A percentile compares a stretch with the other conserved stretches of the same genome.
Conservation (phyloP, 2,329 filamentous ascomycete genomes). For the Colletotrichum eleusines region DNA sequence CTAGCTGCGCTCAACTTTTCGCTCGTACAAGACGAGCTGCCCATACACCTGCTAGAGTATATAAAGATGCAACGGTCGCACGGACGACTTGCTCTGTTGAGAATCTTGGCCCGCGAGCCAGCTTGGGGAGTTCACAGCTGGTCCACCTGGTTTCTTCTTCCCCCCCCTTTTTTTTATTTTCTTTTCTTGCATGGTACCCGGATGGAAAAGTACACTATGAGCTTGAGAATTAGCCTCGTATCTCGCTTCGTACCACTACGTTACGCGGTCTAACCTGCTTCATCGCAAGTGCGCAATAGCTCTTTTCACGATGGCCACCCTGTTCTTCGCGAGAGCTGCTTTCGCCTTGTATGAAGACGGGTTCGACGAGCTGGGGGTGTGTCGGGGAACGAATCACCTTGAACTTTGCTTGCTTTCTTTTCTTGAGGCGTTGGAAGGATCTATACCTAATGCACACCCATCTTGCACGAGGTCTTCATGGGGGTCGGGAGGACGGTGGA, state of each 20-base stretch:
- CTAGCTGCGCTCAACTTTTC: neutral
- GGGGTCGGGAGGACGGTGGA: constrained; percentile 34
- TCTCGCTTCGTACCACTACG: neutral
- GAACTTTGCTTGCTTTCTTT: constrained; percentile 28
- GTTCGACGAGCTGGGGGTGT: neutral
- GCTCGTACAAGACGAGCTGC: constrained; percentile 11
- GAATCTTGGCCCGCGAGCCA: neutral
- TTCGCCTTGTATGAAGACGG: neutral
- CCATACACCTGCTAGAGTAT: constrained; percentile 34
- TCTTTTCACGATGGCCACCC: neutral
- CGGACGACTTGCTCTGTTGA: neutral
- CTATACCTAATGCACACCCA: constrained; percentile 32
- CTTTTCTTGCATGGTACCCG: constrained; percentile 23
- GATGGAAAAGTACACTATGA: constrained; percentile 31
- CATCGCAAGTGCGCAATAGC: neutral
- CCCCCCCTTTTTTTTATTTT: neutral
- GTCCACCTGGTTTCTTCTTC: constrained; percentile 8
- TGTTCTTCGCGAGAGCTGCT: neutral
- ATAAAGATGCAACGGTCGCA: constrained; percentile 10
- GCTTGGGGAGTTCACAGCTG: neutral
- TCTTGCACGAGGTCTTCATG: constrained; percentile 27
- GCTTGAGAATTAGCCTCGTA: neutral
- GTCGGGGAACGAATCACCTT: constrained; percentile 7
- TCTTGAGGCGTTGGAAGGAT: constrained; percentile 32
- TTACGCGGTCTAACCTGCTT: neutral